Conservation (phyloP, 2,329 filamentous ascomycete species). For the Trichoderma sp. region DNA sequence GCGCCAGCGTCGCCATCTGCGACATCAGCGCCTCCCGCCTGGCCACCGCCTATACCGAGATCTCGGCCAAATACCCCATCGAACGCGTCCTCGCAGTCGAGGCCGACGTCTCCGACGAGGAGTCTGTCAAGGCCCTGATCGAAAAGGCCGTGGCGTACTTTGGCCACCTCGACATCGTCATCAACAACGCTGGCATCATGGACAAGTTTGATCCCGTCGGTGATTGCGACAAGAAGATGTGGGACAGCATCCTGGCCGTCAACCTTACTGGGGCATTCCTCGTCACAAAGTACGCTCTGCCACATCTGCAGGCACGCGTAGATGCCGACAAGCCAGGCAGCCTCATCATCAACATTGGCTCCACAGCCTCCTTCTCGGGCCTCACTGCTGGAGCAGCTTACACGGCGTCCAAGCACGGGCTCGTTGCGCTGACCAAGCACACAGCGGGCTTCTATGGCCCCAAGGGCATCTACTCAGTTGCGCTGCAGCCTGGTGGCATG, state of each 20-base stretch:
- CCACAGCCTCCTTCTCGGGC: slow-evolving; percentile 44
- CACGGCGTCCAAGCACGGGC: slow-evolving; percentile 52
- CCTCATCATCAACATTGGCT: slow-evolving; percentile 52
- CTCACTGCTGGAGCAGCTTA: slow-evolving; percentile 45
- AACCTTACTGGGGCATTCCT: slow-evolving; percentile 56
- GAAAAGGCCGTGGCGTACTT: slow-evolving; percentile 24
- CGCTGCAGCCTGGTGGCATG: slow-evolving; percentile 47
- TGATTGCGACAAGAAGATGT: slow-evolving; percentile 42
- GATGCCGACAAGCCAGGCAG: slow-evolving; percentile 31
- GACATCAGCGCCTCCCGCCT: slow-evolving; percentile 29
- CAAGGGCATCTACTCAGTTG: slow-evolving; percentile 51
- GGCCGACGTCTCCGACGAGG: slow-evolving; percentile 26
- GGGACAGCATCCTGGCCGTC: slow-evolving; percentile 53
- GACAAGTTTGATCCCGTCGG: slow-evolving; percentile 54
- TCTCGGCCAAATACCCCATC: neutral
- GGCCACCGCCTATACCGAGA: neutral
- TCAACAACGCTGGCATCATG: slow-evolving; percentile 58
- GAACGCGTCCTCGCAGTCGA: slow-evolving; percentile 13
- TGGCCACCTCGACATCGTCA: slow-evolving; percentile 47
- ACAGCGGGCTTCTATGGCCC: slow-evolving; percentile 54
- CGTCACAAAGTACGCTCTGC: slow-evolving; percentile 49
- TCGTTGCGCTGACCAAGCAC: slow-evolving; percentile 54
- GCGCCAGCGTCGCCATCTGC: slow-evolving; percentile 34
- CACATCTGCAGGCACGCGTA: slow-evolving; percentile 24
- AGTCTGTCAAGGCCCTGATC: slow-evolving; percentile 26